These are phyloP conservation scores for Pseudogymnoascus sp. DNA, from an alignment of 2,329 filamentous ascomycete genomes.

Conservation along the genomic window DNA sequence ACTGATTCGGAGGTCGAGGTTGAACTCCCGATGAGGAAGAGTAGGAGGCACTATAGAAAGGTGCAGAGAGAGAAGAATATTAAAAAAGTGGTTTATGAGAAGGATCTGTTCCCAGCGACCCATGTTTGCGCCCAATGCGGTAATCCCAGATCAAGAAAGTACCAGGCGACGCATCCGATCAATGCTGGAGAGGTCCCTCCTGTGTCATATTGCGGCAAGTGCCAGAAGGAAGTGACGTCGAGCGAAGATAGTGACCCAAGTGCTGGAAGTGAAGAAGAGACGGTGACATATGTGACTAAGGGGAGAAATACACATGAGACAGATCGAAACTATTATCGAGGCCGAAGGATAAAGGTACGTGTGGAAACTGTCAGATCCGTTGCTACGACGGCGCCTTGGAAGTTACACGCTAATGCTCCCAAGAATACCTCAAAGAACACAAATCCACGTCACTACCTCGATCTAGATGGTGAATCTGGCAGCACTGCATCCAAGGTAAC, in stretches of 20 bases:
- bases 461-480: neutral
- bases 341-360: conserved; percentile 4
- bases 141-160: neutral
- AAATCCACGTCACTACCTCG: neutral
- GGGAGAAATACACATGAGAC: neutral
- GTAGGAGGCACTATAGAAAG: neutral
- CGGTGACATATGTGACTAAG: neutral
- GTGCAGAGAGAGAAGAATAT: neutral
- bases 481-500: conserved; percentile 3
- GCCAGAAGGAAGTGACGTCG: neutral
- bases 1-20: neutral
- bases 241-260: neutral
- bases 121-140: conserved; percentile 7
- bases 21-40: neutral
- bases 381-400: neutral
- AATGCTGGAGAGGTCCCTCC: neutral
- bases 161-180: conserved; percentile 7
- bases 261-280: neutral
- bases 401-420: neutral
- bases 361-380: neutral
- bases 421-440: neutral
- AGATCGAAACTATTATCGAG: neutral
- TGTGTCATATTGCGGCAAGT: neutral
- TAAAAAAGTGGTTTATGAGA: neutral
- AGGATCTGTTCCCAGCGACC: neutral